Evolutionary conservation across 1,284 basidiomycete genomes (phyloP), one percentile per base, ranked within the genome.

Genomic region (Cryptococcus sp.): DNA sequence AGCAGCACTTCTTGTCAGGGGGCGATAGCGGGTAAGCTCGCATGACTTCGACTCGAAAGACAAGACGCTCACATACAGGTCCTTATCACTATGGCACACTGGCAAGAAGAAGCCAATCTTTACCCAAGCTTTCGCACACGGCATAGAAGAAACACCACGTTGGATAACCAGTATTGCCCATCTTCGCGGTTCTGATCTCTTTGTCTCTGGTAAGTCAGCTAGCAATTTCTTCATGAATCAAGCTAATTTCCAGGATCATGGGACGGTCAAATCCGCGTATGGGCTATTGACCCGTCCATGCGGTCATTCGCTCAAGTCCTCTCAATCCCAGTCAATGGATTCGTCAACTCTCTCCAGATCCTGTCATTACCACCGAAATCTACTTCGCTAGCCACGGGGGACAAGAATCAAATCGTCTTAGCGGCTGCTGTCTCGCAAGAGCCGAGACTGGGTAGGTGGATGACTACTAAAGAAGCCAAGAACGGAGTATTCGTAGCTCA

Each of bases 31-130:
- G 96, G 89, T 91, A 71, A 57, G 82, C 79, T 19, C 28, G 48
- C 13, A 41, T 45, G 0, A 22, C 53, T 23, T 14, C 45, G 14
- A 34, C 32, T 42, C 18, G 14, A n/a, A 21, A 24, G 16, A 32
- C 5, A 19, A 31, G 10, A 23, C 40, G 42, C 5, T 41, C 14
- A 42, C 40, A 31, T 31, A 0, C 61, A 94, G 91, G 1, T 87
- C 90, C 4, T 85, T 98, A 65, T 87, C 84, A 57, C 80, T 99
- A 5, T 99, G 94, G 93, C 83, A 82, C 34, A 89, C 85, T n/a
- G 83, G 84, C 55, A 96, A 93, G 79, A 98, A 98, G 80, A 98
- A 98, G 76, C 91, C 94, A 0, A 78, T 96, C 46, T 97, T 87
- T 73, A 89, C 85, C 0, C 81, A 86, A 45, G 78, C 86, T 4